phyloP scores from a whole-genome alignment of 306 rosid genomes.

The Rosa chinensis region DNA sequence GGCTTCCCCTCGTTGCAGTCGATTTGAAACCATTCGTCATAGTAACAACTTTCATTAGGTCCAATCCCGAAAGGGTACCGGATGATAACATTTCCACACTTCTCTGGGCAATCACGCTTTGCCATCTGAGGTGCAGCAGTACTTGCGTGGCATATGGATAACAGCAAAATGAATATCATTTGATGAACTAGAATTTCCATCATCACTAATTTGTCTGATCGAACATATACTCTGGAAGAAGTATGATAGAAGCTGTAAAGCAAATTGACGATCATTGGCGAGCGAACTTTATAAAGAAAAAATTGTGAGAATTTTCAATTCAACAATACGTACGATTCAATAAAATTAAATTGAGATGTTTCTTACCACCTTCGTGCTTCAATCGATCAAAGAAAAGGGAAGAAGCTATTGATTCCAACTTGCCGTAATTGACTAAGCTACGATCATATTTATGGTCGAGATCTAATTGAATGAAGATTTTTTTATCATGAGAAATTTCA shows the following conservation, averaged over 20 bases:
- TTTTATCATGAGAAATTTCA: no score
- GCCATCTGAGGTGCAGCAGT: not conserved
- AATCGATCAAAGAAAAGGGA: no score
- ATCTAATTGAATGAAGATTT: no score
- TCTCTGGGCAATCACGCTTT: not conserved
- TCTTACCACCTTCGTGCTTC: no score
- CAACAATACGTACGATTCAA: no score
- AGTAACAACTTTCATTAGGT: not conserved
- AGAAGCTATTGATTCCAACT: no score
- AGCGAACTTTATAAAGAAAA: not conserved
- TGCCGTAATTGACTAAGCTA: no score
- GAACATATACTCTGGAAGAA: not conserved
- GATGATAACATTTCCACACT: not conserved
- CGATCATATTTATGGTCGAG: no score
- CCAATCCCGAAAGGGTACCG: slow-evolving; percentile 22
- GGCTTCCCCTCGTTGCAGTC: not conserved
- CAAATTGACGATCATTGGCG: not conserved
- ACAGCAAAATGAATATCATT: not conserved
- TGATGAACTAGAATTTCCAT: not conserved
- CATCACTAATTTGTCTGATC: not conserved
- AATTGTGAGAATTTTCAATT: no score
- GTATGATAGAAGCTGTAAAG: not conserved
- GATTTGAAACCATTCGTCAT: not conserved
- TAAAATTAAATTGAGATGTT: no score
- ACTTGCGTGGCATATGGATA: not conserved